A percentile compares a stretch with the other conserved stretches of the same genome.
These are phyloP conservation scores for Ganoderma sp. DNA, from an alignment of 1,284 basidiomycete genomes.

Conservation along the genomic window DNA sequence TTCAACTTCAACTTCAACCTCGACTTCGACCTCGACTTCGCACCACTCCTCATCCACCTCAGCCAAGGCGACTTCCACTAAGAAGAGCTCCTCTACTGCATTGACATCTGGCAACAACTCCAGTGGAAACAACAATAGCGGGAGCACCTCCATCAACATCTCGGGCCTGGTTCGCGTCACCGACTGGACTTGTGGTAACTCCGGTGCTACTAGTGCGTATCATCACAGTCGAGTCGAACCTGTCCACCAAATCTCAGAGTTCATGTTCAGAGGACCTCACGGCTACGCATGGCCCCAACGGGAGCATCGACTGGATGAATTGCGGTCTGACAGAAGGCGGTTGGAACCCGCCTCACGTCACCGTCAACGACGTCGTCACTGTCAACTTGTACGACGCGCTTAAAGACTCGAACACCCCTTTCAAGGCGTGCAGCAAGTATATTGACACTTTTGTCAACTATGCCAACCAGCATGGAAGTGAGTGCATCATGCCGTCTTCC, in stretches of 20 bases:
- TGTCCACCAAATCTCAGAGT: conserved; percentile 7
- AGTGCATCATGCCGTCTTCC: conserved; percentile 36
- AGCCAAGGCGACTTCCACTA: conserved; percentile 20
- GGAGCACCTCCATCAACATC: conserved; percentile 5
- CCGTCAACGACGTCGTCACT: conserved; percentile 57
- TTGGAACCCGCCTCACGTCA: conserved; percentile 69
- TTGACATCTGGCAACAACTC: conserved; percentile 13
- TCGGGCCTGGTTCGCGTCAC: conserved; percentile 24
- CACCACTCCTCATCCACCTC: conserved; percentile 13
- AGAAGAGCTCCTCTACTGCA: conserved; percentile 9
- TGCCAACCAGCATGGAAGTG: conserved; percentile 55
- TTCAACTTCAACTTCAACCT: not conserved
- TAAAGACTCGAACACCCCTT: conserved; percentile 57
- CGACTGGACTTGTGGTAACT: conserved; percentile 24
- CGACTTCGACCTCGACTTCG: conserved; percentile 9
- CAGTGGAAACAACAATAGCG: not conserved
- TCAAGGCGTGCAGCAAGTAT: conserved; percentile 65
- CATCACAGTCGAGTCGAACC: not conserved
- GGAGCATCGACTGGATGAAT: conserved; percentile 77
- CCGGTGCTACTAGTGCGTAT: conserved; percentile 25
- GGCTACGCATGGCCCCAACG: conserved; percentile 69
- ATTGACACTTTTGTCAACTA: conserved; percentile 67
- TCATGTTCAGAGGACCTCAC: conserved; percentile 52
- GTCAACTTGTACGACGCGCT: conserved; percentile 60
- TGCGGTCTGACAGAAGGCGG: conserved; percentile 69